Evolutionary conservation across 495 filamentous ascomycete genomes (phyloP), one percentile per base, ranked within the genome.

Genomic region (Lepidopterella palustris): DNA sequence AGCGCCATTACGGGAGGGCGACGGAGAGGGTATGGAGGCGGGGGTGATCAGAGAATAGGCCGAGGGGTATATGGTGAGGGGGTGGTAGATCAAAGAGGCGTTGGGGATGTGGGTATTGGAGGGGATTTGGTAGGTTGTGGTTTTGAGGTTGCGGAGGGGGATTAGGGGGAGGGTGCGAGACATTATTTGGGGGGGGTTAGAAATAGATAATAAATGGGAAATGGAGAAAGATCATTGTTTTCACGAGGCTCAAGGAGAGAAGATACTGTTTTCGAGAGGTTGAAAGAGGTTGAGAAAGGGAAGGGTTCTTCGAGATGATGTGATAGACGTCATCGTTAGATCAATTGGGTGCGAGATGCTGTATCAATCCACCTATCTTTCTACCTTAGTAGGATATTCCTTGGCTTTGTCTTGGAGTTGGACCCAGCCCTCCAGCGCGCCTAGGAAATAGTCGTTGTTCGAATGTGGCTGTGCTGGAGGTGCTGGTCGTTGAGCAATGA

Each of bases 51-150:
- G 45, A 4, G 68, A 64, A 63, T 86, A 84, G 39, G 75, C 79
- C 32, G 68, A 70, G 61, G 83, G 71, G 52, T 74, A 68, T 63
- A 87, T 82, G 35, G 86, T 72, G 29, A 88, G 76, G 0, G 84
- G 83, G 59, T 82, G 81, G 53, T 77, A 70, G 55, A 83, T 82
- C 58, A 88, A 78, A 39, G 81, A 83, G 4, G 83, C 86, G 58
- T 88, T 88, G 24, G 85, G 84, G 50, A 82, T 74, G n/a, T 76
- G 73, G 39, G 71, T 62, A 71, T 83, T 79, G 49, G 77, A 70
- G 8, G 83, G 78, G 47, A 88, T 88, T 25, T 78, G 77, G 58
- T 84, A 76, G n/a, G 69, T 71, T 18, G 79, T 81, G 24, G n/a
- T n/a, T n/a, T n/a, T n/a, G n/a, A n/a, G n/a, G n/a, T 87, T 72